These are phyloP conservation scores for Austropuccinia psidii DNA, from an alignment of 1,284 basidiomycete species.

Conservation along the genomic window DNA sequence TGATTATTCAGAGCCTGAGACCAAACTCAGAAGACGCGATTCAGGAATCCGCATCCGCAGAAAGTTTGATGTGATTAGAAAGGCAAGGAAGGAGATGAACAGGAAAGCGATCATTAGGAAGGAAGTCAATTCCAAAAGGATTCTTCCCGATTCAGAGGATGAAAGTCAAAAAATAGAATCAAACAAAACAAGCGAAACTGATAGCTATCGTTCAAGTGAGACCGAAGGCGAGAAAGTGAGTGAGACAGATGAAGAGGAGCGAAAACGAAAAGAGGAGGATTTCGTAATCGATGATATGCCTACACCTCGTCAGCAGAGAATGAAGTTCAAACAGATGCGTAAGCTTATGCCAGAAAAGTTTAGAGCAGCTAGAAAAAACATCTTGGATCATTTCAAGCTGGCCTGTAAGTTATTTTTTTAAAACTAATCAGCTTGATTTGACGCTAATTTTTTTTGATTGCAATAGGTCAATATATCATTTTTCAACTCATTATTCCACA, in stretches of 20 bases:
- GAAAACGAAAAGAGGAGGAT: neutral
- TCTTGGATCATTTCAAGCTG: conserved; percentile 12
- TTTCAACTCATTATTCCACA: conserved; percentile 18
- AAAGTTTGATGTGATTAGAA: neutral
- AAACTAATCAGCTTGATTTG: neutral
- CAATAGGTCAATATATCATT: conserved; percentile 16
- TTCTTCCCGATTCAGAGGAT: conserved; percentile 32
- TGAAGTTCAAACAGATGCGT: neutral
- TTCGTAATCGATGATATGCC: conserved; percentile 28
- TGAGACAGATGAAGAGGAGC: conserved; percentile 26
- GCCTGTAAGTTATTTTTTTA: conserved; percentile 18
- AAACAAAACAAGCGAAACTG: too few species aligned
- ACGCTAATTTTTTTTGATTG: too few species aligned
- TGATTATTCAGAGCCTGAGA: conserved; percentile 26
- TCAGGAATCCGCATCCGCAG: neutral
- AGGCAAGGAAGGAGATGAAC: neutral
- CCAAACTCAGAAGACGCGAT: conserved; percentile 1
- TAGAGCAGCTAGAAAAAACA: neutral
- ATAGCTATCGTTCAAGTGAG: neutral
- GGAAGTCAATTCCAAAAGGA: conserved; percentile 19
- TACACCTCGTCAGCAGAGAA: neutral
- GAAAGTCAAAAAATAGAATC: too few species aligned
- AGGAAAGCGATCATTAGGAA: conserved; percentile 2
- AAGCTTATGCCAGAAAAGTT: conserved; percentile 1
- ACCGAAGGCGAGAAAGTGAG: neutral